A percentile compares a stretch with the other conserved stretches of the same genome.
Evolutionary conservation across 345 rosid genomes (phyloP).

Genomic region (Brassica cretica): DNA sequence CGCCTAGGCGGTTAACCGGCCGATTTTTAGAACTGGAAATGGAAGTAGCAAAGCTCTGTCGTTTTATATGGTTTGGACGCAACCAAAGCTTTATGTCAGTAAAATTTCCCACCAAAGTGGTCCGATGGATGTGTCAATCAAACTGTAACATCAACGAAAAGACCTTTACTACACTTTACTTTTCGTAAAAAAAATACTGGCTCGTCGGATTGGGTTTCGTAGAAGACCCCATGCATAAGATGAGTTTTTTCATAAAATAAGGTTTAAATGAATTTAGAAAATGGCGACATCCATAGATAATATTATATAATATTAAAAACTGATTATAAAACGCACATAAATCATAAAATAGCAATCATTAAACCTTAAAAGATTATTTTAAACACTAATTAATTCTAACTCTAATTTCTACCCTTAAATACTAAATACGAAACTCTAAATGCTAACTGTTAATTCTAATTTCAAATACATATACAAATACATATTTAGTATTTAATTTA

Average conservation of each 20-base stretch:
- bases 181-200: not conserved
- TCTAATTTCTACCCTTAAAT: not conserved
- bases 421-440: not conserved
- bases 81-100: conserved; percentile 35
- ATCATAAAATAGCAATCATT: not conserved
- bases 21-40: not conserved
- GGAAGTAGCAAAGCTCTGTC: conserved; percentile 29
- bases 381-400: not conserved
- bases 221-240: conserved; percentile 7
- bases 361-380: no score
- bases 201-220: conserved; percentile 12
- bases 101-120: conserved; percentile 36
- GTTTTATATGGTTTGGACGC: conserved; percentile 20
- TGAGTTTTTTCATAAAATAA: not conserved
- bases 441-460: no score
- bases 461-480: no score
- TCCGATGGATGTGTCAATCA: conserved; percentile 42
- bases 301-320: no score
- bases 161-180: conserved; percentile 28
- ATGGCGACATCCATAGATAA: not conserved
- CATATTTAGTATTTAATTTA: no score
- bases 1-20: no score
- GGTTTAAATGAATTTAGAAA: not conserved
- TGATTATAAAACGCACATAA: not conserved
- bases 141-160: conserved; percentile 48